Evolutionary conservation across 2,329 filamentous ascomycete genomes (phyloP), one percentile per base, ranked within the genome.

Genomic region (Cyphellophora europaea): DNA sequence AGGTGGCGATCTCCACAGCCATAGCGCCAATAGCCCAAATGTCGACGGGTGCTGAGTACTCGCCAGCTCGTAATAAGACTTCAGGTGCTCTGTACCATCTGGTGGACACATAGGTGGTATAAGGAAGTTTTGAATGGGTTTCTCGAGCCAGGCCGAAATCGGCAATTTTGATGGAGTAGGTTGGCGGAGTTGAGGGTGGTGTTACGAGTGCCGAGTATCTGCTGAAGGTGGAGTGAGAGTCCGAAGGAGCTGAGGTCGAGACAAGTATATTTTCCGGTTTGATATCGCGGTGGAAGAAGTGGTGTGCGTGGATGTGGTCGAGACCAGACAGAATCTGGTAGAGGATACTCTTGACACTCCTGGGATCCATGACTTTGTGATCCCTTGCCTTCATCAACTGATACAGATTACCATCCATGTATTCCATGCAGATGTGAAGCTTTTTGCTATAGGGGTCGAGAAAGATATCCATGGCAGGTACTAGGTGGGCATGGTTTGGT

Each of bases 251-350:
- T 2, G 89, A 93, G 17, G 88, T 93, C 1, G 91, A 93, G 6
- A 98, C 89, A 16, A 98, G 74, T 41, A 98, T 98, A 61, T 98
- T 98, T 61, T 98, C 91, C 21, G 91, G 91, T 61, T 98, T 98
- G 64, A 98, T 96, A 56, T 98, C 91, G 53, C 91, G 86, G 61
- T 98, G 91, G 65, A 98, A 98, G 66, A 98, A 98, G 58, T 84
- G 77, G 63, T 96, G 86, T 23, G 88, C 82, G 63, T 98, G 91
- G 40, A 98, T 96, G 58, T 98, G 91, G 57, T 98, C 88, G 17
- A 98, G 72, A 36, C 91, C 91, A 35, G 86, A 83, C 65, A 98
- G 79, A 52, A 98, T 98, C 65, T 98, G 91, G 62, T 84, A 95
- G 23, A 98, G 71, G 44, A 98, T 93, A 66, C 89, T 96, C 71